Conservation (phyloP, 257 asterid species). For the Solanum raphanifolium region DNA sequence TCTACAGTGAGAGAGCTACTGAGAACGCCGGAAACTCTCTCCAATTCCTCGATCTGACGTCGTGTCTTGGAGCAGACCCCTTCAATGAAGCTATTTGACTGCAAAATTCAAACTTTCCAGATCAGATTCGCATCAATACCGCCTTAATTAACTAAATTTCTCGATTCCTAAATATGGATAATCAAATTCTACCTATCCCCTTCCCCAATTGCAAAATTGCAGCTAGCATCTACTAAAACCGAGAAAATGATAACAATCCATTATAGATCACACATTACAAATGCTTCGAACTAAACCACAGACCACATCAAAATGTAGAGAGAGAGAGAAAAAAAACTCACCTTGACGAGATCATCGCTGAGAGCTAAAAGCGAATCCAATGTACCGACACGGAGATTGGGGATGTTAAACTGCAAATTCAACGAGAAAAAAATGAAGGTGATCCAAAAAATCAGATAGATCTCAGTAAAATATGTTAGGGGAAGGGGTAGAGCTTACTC, state of each 20-base stretch:
- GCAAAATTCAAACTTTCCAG: constrained; percentile 3
- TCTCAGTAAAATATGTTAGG: constrained; percentile 5
- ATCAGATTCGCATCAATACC: neutral
- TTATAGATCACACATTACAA: neutral
- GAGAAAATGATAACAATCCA: neutral
- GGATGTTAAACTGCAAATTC: constrained; percentile 67
- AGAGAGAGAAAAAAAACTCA: neutral
- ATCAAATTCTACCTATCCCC: neutral
- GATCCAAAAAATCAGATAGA: constrained; percentile 6
- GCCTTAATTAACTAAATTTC: neutral
- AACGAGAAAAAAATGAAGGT: neutral
- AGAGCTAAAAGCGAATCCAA: constrained; percentile 74
- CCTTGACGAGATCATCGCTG: constrained; percentile 82
- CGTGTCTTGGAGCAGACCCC: constrained; percentile 80
- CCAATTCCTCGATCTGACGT: constrained; percentile 84
- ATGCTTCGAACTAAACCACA: constrained; percentile 3
- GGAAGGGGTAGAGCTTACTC: constrained; percentile 31
- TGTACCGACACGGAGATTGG: constrained; percentile 89
- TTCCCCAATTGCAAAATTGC: neutral
- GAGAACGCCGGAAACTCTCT: constrained; percentile 66
- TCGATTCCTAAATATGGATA: neutral
- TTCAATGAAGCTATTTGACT: constrained; percentile 85
- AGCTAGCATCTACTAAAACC: neutral
- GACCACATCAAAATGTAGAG: neutral
- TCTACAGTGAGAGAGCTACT: constrained; percentile 86